Evolutionary conservation across 2,329 filamentous ascomycete genomes (phyloP).

Genomic region (Dothistroma pini): DNA sequence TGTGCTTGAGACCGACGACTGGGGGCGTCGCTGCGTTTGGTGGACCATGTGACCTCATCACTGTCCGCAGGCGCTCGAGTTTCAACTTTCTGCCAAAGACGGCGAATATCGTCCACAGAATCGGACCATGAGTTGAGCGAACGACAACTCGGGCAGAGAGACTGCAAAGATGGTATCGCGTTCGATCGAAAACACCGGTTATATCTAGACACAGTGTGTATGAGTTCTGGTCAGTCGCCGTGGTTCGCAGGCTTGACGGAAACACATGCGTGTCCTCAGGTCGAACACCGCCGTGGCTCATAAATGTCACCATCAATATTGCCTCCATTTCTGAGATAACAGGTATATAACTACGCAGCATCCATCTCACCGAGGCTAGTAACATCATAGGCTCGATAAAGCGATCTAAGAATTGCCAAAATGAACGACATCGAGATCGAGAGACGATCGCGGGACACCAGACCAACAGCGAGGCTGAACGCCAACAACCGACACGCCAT

Average conservation of each 20-base stretch:
- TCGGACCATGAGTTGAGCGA: background rate
- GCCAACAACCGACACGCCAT: constrained; percentile 10
- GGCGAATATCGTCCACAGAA: background rate
- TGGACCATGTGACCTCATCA: too few species aligned
- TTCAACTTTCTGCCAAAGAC: background rate
- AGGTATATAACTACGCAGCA: background rate
- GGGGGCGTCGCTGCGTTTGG: too few species aligned
- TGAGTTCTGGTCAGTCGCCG: background rate
- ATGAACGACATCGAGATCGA: constrained; percentile 6
- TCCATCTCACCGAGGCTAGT: background rate
- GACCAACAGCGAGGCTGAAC: constrained; percentile 5
- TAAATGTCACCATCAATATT: background rate
- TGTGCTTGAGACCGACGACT: too few species aligned
- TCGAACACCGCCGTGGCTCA: background rate
- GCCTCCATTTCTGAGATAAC: background rate
- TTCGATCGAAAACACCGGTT: background rate
- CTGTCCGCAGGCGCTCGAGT: too few species aligned
- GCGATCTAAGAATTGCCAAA: background rate
- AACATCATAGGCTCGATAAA: background rate
- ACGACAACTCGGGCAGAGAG: background rate
- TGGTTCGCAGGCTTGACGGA: background rate
- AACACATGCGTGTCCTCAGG: background rate
- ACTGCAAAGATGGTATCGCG: background rate
- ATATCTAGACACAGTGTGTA: background rate
- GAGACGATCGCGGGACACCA: background rate